phyloP scores from a whole-genome alignment of 1,284 basidiomycete genomes.

The Trametes polyzona region DNA sequence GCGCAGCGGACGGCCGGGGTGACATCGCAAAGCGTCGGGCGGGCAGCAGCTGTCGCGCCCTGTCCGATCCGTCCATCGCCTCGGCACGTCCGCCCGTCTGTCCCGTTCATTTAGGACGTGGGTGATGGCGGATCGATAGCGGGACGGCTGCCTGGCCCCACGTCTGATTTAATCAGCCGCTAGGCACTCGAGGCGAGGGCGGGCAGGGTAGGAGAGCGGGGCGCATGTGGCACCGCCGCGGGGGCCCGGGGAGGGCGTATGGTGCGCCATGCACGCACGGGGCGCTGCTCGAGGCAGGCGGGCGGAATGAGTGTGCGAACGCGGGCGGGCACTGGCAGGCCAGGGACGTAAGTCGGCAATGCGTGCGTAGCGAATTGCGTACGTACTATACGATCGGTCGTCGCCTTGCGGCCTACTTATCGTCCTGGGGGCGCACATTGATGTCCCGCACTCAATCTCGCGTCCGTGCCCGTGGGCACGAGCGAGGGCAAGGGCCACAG shows the following conservation, averaged over 20 bases:
- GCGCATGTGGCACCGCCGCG: background rate
- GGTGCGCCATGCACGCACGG: too few relatives aligned
- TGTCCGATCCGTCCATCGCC: background rate
- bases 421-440: background rate
- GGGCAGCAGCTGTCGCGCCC: background rate
- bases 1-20: background rate
- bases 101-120: background rate
- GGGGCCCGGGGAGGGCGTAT: too few relatives aligned
- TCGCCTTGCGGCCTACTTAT: conserved; percentile 5
- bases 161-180: conserved; percentile 2
- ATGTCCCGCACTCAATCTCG: background rate
- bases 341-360: conserved; percentile 17
- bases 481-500: too few relatives aligned
- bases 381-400: conserved; percentile 9
- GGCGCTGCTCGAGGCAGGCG: background rate
- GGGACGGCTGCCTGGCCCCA: background rate
- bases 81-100: too few relatives aligned
- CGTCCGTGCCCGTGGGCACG: too few relatives aligned
- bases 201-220: background rate
- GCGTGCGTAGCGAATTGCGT: background rate
- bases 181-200: conserved; percentile 4
- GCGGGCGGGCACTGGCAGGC: conserved; percentile 6
- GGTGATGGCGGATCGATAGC: conserved; percentile 4
- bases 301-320: conserved; percentile 7
- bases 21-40: too few relatives aligned